Evolutionary conservation across 2,329 filamentous ascomycete species (phyloP).

Genomic region (Venturia carpophila): DNA sequence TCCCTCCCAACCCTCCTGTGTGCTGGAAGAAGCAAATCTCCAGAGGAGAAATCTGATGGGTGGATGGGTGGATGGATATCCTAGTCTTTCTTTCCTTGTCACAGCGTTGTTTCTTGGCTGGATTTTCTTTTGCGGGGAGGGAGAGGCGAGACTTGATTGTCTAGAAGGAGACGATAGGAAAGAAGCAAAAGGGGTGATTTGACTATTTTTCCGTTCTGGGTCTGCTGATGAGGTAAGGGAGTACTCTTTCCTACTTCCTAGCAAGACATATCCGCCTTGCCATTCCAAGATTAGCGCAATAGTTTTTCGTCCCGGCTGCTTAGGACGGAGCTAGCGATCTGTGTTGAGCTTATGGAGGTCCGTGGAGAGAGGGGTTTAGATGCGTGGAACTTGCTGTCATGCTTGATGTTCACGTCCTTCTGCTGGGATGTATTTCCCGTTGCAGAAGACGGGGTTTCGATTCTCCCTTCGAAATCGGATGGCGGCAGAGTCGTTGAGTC

Average conservation of each 20-base stretch:
- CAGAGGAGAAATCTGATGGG: no score
- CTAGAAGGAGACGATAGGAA: no score
- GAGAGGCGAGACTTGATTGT: no score
- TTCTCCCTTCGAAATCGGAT: neutral
- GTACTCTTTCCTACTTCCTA: neutral
- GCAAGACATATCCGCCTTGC: neutral
- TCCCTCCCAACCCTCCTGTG: no score
- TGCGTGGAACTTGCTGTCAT: neutral
- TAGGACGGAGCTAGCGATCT: neutral
- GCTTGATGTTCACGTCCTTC: slow-evolving; percentile 4
- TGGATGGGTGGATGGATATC: no score
- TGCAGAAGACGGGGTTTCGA: neutral
- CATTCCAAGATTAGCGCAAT: neutral
- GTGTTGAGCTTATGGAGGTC: neutral
- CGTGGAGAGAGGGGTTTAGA: neutral
- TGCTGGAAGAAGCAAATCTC: no score
- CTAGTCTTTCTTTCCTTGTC: no score
- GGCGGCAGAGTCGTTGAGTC: neutral
- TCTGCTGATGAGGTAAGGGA: no score
- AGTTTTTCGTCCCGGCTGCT: neutral
- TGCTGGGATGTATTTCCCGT: neutral
- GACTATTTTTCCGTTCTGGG: no score
- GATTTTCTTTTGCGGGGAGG: no score
- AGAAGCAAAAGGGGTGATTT: no score
- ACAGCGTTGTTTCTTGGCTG: no score